phyloP scores from a whole-genome alignment of 441 rosid genomes.

The Mallotus repandus region DNA sequence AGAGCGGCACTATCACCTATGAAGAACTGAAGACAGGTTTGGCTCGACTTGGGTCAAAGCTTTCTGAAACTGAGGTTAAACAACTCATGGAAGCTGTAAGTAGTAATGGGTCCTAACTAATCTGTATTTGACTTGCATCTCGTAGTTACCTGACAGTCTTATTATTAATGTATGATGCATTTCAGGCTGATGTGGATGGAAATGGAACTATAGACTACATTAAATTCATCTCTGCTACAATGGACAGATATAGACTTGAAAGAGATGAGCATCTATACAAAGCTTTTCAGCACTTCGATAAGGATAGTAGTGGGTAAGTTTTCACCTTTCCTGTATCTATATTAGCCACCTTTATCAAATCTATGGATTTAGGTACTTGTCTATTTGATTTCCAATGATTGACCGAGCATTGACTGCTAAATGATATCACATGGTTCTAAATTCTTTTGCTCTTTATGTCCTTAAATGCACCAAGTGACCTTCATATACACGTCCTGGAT shows the following conservation, averaged over 20 bases:
- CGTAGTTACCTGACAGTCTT: slow-evolving; percentile 5
- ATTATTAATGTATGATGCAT: neutral
- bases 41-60: no score
- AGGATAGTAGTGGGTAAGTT: slow-evolving; percentile 86
- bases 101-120: neutral
- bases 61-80: no score
- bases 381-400: neutral
- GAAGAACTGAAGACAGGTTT: no score
- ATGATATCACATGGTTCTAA: neutral
- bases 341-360: slow-evolving; percentile 5
- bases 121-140: slow-evolving; percentile 9
- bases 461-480: neutral
- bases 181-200: slow-evolving; percentile 48
- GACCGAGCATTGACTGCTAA: neutral
- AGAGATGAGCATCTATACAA: slow-evolving; percentile 81
- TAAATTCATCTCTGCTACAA: slow-evolving; percentile 90
- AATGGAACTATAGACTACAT: slow-evolving; percentile 90
- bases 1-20: slow-evolving; percentile 16
- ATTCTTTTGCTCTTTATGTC: neutral
- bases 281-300: slow-evolving; percentile 91
- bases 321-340: slow-evolving; percentile 4
- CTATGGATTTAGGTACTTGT: neutral
- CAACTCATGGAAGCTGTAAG: slow-evolving; percentile 37
- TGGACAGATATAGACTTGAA: slow-evolving; percentile 79
- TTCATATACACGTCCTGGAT: no score